Conservation (phyloP, 2,329 filamentous ascomycete species). For the Dactylellina leptospora region DNA sequence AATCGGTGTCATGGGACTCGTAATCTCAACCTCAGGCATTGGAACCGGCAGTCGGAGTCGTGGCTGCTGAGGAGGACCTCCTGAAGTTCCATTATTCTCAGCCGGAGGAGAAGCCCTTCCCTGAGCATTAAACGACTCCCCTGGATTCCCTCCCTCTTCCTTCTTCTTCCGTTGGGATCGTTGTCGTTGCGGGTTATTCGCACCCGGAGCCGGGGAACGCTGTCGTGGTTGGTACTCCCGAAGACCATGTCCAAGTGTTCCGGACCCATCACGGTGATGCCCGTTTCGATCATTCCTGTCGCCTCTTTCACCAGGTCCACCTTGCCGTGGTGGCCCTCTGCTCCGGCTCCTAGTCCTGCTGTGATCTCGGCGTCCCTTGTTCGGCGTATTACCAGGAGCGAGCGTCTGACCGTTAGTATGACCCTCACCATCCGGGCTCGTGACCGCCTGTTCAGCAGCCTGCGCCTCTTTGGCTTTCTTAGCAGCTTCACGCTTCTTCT, state of each 20-base stretch:
- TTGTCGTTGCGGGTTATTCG: slow-evolving; percentile 56
- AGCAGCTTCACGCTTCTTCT: slow-evolving; percentile 91
- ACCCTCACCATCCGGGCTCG: slow-evolving; percentile 64
- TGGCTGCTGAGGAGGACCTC: slow-evolving; percentile 58
- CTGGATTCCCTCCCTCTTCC: slow-evolving; percentile 52
- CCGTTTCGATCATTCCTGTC: slow-evolving; percentile 10
- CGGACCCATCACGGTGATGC: slow-evolving; percentile 39
- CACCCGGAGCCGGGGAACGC: slow-evolving; percentile 42
- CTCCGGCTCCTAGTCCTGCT: slow-evolving; percentile 67
- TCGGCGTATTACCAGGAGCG: slow-evolving; percentile 63
- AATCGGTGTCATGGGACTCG: slow-evolving; percentile 64
- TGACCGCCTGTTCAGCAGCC: slow-evolving; percentile 64
- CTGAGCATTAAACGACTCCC: slow-evolving; percentile 53
- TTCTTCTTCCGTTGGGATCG: slow-evolving; percentile 57
- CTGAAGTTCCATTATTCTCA: slow-evolving; percentile 55
- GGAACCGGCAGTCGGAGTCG: slow-evolving; percentile 56
- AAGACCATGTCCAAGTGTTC: slow-evolving; percentile 50
- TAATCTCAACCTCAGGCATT: slow-evolving; percentile 57
- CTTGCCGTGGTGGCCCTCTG: slow-evolving; percentile 60
- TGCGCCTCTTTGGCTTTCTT: slow-evolving; percentile 89
- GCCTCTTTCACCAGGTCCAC: slow-evolving; percentile 58
- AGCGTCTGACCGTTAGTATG: slow-evolving; percentile 59
- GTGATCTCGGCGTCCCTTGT: slow-evolving; percentile 63
- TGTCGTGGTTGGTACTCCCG: slow-evolving; percentile 44
- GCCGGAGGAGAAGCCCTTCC: slow-evolving; percentile 58